phyloP scores from a whole-genome alignment of 148 eudicot species.

The Camellia japonica region DNA sequence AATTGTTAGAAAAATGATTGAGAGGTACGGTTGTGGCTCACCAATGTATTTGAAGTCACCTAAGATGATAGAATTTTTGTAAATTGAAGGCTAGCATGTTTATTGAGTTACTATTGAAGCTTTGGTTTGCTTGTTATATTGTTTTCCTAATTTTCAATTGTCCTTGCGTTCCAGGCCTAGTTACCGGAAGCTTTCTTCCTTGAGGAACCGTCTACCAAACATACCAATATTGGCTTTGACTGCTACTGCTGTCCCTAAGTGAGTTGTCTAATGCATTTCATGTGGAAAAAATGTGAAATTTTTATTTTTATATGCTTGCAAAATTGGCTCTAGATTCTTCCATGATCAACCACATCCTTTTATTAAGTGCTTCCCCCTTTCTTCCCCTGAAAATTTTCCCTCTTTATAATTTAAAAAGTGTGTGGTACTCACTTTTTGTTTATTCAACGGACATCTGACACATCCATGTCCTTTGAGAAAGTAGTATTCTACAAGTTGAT shows the following conservation, averaged over 20 bases:
- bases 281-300: background rate
- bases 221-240: conserved; percentile 91
- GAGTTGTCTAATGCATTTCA: conserved; percentile 30
- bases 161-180: conserved; percentile 62
- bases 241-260: conserved; percentile 98
- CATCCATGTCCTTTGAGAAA: background rate
- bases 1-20: no score
- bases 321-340: background rate
- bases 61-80: no score
- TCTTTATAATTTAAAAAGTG: background rate
- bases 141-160: background rate
- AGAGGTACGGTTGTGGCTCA: no score
- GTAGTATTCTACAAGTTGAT: background rate
- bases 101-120: conserved; percentile 3
- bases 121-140: conserved; percentile 4
- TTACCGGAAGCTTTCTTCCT: conserved; percentile 87
- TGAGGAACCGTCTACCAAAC: conserved; percentile 61
- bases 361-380: background rate
- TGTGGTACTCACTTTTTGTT: background rate
- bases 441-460: background rate
- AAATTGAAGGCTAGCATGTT: no score
- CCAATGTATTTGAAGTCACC: no score
- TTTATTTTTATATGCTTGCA: background rate
- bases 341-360: background rate
- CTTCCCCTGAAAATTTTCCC: background rate